A percentile compares a stretch with the other conserved stretches of the same genome.
phyloP scores from a whole-genome alignment of 805 yeast species.

The Saccharomycopsis capsularis region DNA sequence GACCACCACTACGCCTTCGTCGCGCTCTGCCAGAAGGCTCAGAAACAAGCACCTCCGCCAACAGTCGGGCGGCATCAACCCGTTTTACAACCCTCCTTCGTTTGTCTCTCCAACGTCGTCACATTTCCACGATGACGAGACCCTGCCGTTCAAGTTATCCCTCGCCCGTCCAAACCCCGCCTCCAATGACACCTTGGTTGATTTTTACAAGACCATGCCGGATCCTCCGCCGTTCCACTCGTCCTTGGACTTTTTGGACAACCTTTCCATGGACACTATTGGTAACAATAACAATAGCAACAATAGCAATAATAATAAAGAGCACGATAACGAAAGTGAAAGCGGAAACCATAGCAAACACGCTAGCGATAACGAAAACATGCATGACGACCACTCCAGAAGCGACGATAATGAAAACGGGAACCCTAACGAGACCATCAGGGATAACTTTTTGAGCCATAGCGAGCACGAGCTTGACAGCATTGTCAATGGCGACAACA shows the following conservation, averaged over 20 bases:
- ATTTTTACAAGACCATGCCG: background rate
- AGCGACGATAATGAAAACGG: background rate
- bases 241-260: conserved; percentile 1
- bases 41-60: background rate
- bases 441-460: background rate
- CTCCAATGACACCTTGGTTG: conserved; percentile 5
- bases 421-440: background rate
- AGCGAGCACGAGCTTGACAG: background rate
- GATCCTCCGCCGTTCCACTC: conserved; percentile 1
- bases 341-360: background rate
- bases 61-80: conserved; percentile 15
- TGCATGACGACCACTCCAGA: background rate
- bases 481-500: background rate
- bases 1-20: background rate
- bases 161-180: background rate
- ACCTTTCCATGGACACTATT: background rate
- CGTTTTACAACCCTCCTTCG: conserved; percentile 14
- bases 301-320: background rate
- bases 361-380: background rate
- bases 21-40: background rate
- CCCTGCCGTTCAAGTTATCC: conserved; percentile 3
- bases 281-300: conserved; percentile 2
- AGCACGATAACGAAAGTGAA: background rate
- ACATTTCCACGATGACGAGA: background rate
- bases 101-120: conserved; percentile 14